Evolutionary conservation across 2,329 filamentous ascomycete genomes (phyloP), one percentile per base, ranked within the genome.

Genomic region (Fusarium sp.): DNA sequence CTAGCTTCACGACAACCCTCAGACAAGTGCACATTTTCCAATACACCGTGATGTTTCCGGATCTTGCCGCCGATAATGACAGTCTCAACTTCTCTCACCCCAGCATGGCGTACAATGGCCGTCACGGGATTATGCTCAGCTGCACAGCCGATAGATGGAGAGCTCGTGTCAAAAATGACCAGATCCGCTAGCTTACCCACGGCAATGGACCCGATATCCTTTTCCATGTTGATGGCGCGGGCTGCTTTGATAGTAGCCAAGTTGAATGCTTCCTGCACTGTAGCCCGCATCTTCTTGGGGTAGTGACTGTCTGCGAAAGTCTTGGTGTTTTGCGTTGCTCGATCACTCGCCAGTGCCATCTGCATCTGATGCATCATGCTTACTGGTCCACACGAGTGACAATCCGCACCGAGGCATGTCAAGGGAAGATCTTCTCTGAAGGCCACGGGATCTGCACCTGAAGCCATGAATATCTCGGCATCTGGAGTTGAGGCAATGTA

Each of bases 351-450:
- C 3, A 63, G 3, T 1, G 59, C 59, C 0, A 63, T 63, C 1
- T 63, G 41, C 47, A 63, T 63, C 6, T 63, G 47, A 4, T 63
- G 57, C 41, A 63, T 63, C 47, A 63, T 56, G 8, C 43, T 63
- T 7, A 31, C 47, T 12, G 57, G 59, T 3, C 59, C 59, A 3
- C 59, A 63, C 0, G 57, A 63, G 18, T 63, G 59, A 1, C 59
- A 63, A 7, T 63, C 59, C 1, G 57, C 59, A 5, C 59, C 59
- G 0, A 63, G 47, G 6, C 57, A 63, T 3, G 20, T 56, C 23
- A 63, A 21, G 1, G 59, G 59, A 3, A 63, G 57, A 3, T 63
- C 59, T 21, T 46, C 20, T 1, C 57, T 20, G 13, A 63, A 63
- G 0, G 41, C 57, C 7, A 63, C 41, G 2, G 59, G 59, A 8